Evolutionary conservation across 1,284 basidiomycete species (phyloP), one percentile per base, ranked within the genome.

Genomic region (Polyporus tsugae): DNA sequence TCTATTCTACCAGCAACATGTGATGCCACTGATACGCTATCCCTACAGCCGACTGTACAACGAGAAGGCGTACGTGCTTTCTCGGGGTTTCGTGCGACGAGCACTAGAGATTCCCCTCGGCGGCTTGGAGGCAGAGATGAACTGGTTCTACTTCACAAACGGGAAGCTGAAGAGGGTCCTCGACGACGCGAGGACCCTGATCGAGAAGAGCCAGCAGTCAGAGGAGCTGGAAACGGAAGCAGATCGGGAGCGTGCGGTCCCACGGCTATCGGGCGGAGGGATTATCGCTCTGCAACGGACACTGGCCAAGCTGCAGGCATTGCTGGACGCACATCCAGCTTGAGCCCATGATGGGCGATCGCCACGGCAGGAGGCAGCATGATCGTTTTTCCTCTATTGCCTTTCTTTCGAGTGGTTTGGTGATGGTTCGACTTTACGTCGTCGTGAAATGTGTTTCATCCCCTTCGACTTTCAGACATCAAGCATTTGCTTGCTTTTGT

Each of bases 31-130:
- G 36, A 66, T 60, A 46, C 67, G 25, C 72, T 35, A 68, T 13
- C n/a, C 15, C 53, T 58, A 2, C 70, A 93, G 93, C 76, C 92
- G 93, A 59, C 78, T 95, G 10, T 96, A 96, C 81, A 95, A 85
- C 78, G 96, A 98, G 80, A 97, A 96, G 80, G 95, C 95, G 2
- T 98, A 94, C 76, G 94, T 97, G 52, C 85, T 97, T 38, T 95
- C 96, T 6, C 86, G 96, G 36, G 93, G 91, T 4, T 98, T 98
- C 78, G 91, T 98, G 57, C 91, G 91, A 19, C 90, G 92, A 13
- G 95, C 95, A 6, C 86, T 98, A 15, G 92, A 95, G 78, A 84
- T 90, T 38, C 92, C 93, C 15, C 86, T 91, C 1, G 85, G 88
- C 36, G 88, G 91, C 1, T 82, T 98, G 39, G 90, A 92, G 70